Conservation (phyloP, 2,329 filamentous ascomycete species). For the Proliferodiscus dingleyae region DNA sequence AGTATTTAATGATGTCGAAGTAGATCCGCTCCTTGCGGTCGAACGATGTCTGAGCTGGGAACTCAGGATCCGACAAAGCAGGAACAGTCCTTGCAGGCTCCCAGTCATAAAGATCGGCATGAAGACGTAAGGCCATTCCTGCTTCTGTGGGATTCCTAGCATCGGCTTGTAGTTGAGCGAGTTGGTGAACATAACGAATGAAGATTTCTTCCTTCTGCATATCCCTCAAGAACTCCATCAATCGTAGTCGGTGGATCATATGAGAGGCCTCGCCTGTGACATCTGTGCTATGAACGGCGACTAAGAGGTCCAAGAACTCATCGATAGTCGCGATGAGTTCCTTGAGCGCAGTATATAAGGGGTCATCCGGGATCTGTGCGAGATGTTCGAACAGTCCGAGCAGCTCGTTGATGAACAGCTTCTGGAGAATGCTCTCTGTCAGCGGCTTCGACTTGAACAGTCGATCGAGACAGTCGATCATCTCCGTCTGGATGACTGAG, state of each 20-base stretch:
- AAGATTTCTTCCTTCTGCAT: slow-evolving; percentile 98
- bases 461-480: slow-evolving; percentile 87
- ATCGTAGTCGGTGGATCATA: slow-evolving; percentile 79
- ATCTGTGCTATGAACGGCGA: slow-evolving; percentile 79
- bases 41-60: slow-evolving; percentile 80
- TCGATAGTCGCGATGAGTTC: slow-evolving; percentile 80
- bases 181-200: slow-evolving; percentile 89
- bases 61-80: slow-evolving; percentile 66
- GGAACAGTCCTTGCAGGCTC: slow-evolving; percentile 64
- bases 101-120: slow-evolving; percentile 92
- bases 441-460: slow-evolving; percentile 86
- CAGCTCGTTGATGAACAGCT: slow-evolving; percentile 84
- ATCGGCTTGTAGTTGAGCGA: slow-evolving; percentile 71
- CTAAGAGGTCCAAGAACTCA: slow-evolving; percentile 84
- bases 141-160: slow-evolving; percentile 80
- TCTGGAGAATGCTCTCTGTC: slow-evolving; percentile 85
- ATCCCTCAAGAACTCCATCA: slow-evolving; percentile 95
- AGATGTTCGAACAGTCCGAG: slow-evolving; percentile 74
- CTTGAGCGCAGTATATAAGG: slow-evolving; percentile 69
- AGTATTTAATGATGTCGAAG: slow-evolving; percentile 91
- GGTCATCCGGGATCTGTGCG: slow-evolving; percentile 61
- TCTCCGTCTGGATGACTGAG: slow-evolving; percentile 86
- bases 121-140: slow-evolving; percentile 80
- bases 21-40: slow-evolving; percentile 90
- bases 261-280: slow-evolving; percentile 68